Base-by-base conservation (phyloP, 208 protist species). In the Leishmania turanica region DNA sequence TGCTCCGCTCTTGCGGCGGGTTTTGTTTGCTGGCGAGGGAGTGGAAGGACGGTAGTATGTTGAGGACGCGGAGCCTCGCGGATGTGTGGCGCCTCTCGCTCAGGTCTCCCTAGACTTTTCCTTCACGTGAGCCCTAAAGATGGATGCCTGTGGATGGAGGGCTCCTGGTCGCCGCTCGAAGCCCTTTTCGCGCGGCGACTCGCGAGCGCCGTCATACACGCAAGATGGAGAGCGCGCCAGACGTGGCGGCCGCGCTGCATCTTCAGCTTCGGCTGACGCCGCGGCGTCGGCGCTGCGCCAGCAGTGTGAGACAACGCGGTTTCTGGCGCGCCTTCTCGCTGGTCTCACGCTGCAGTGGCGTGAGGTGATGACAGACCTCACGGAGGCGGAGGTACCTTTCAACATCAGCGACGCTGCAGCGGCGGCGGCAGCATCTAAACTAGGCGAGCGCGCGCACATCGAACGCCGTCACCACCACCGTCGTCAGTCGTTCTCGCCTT, bases 261-360 rank as follows among this genome's bases (percentile, higher is more conserved):
- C 72, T 42, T 56, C 51, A 24, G 53, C n/a, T 42, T 17, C 70
- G 0, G 70, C 37, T 58, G 47, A 58, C 45, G 70, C 47, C 31
- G 34, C 31, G 31, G 34, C 73, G 45, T 62, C 75, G 8, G 81
- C 75, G 69, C 47, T 85, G 62, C 81, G 72, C 27, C 71, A 78
- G 53, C 76, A 85, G 53, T 66, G 58, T 66, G 81, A 80, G 15
- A 85, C 77, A 31, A 81, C 70, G n/a, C 81, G 64, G 4, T 9
- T 80, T 5, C 70, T 85, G 5, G 75, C 81, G 8, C 81, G 77
- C 34, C 77, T 85, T 3, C 62, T 85, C 34, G 81, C 77, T 21
- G 81, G 81, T n/a, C 58, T 85, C 27, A 85, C 77, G 49, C 40
- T 85, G 37, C 70, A 80, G 72, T 85, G 81, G 81, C 71, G 62